Evolutionary conservation across 305 asterid species (phyloP), one percentile per base, ranked within the genome.

Genomic region (Stenogyne calaminthoides): DNA sequence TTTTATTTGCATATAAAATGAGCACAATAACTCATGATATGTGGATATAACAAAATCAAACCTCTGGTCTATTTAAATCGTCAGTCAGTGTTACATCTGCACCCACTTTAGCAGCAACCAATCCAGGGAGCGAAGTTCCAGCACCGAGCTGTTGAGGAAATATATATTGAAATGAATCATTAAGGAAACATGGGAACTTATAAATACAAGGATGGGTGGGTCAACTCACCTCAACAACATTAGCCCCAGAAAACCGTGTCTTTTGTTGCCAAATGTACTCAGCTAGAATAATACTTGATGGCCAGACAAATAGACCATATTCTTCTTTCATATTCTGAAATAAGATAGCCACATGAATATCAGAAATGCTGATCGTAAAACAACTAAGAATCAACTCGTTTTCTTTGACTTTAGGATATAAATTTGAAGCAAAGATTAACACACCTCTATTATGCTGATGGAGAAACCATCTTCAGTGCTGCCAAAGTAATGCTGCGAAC

Each of bases 291-390:
- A 86, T 70, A 80, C 99, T 87, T 67, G 92, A 90, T 3, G 99
- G 98, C 99, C 99, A 94, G 70, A 89, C 97, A 69, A 88, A 94
- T 22, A 91, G 82, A 42, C 98, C 98, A 76, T 91, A 94, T 61
- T 94, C 97, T 83, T 93, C 98, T 82, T 88, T 91, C 91, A 91
- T 87, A 70, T 83, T 91, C 99, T 91, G 87, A 55, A 59, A 52
- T 47, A 37, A 34, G 44, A 77, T n/a, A 64, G 40, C 1, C 36
- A 20, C 56, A 52, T 34, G 69, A 56, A 59, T 47, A 59, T 56
- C 18, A 57, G 60, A 54, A 16, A 70, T 15, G 32, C n/a, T 25
- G 65, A 16, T 67, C 74, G 22, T 18, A 11, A 64, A 2, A 39
- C 36, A 7, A 51, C 34, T 32, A 19, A 16, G 25, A 2, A 46